Evolutionary conservation across 2,329 filamentous ascomycete genomes (phyloP), one percentile per base, ranked within the genome.

Genomic region (Didymella segeticola): DNA sequence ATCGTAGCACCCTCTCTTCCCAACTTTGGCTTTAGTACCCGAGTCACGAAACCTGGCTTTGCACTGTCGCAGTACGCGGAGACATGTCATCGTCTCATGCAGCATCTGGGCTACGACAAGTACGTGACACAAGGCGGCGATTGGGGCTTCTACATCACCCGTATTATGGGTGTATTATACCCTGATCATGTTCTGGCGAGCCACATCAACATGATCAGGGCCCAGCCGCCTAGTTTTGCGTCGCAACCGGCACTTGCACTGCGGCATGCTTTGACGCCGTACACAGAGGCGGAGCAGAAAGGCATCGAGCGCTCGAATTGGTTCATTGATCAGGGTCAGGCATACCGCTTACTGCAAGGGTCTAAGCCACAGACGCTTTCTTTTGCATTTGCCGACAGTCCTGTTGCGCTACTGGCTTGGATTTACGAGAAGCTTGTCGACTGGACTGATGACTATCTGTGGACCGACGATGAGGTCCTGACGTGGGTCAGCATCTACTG

Each of bases 391-490:
- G 80, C 83, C 0, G 89, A 92, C 68, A 87, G 83, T 6, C 90
- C 90, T 0, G 83, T 90, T 0, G 88, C 83, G 0, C 75, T 91
- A 3, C 78, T 93, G 1, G 84, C 88, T 0, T 95, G 90, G 90
- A 86, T 93, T 27, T 89, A 89, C 61, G 90, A 93, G 74, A 93
- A 93, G 69, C 75, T 93, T 30, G 84, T 88, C 61, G 86, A 89
- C 62, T 93, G 89, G 90, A 86, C 86, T 0, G 89, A 93, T 63
- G 64, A 63, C 1, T 91, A 91, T 66, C 77, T 82, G 0, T 93
- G 89, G 89, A 88, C 84, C 0, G 86, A 91, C 56, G 88, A 92
- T 48, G 89, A 93, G 74, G 81, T 93, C 8, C 75, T 90, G 22
- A 90, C 86, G 0, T 93, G 89, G 90, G 75, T 92, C 1, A 84